Evolutionary conservation across 2,329 filamentous ascomycete genomes (phyloP), one percentile per base, ranked within the genome.

Genomic region (Sporothrix dimorphospora): DNA sequence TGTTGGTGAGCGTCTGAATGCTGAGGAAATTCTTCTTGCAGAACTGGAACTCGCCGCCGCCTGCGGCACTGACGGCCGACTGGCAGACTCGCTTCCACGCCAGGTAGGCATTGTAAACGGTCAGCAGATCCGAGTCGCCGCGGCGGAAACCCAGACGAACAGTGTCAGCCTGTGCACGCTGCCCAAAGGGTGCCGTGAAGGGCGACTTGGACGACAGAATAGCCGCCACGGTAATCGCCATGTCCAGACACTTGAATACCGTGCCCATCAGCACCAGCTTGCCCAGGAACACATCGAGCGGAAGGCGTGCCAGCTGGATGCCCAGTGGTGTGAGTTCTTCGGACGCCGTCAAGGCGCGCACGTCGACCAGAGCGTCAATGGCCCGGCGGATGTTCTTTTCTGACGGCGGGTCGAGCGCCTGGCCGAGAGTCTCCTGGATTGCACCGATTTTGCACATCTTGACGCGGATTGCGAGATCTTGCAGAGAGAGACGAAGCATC

Each of bases 401-500:
- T 0, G 92, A 94, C 0, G 96, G 96, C 0, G 95, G 92, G 79
- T 99, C 96, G 19, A 99, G 85, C 3, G 96, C 96, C 80, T 94
- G 90, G 27, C 92, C 88, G 11, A 99, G 85, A 0, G 94, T 98
- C 76, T 95, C 89, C 79, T 98, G 95, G 70, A 98, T 97, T 53
- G 93, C 91, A 12, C 96, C 96, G 57, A 99, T 88, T 78, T 97
- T 97, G 85, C 95, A 99, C 61, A 98, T 97, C 82, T 99, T 99
- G 75, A 98, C 94, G 9, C 96, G 90, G 79, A 99, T 94, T 5
- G 97, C 94, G 12, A 99, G 85, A 78, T 99, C 96, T 80, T 99
- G 96, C 12, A 99, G 84, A 0, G 96, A 98, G 4, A 99, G 85
- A 0, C 96, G 91, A 53, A 99, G 88, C 90, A 99, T 97, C 80